Evolutionary conservation across 768 basidiomycete species (phyloP), one percentile per base, ranked within the genome.

Genomic region (Strobilomyces echinocephalus): DNA sequence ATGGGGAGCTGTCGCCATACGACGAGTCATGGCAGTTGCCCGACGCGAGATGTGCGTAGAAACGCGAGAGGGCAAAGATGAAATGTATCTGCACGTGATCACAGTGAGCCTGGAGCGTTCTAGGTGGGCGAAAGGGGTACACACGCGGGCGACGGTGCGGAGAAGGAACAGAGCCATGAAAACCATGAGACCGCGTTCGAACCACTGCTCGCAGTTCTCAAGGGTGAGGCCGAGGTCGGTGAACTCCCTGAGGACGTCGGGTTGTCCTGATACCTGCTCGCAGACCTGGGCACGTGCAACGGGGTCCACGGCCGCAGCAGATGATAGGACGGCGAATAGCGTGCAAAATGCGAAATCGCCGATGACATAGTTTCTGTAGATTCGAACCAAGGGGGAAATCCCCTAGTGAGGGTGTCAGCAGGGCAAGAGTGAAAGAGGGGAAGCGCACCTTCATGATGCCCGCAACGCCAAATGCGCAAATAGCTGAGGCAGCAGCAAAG

Each of bases 191-290:
- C 80, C 85, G 38, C 82, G 76, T 64, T 85, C 87, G 44, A 89
- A 77, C 85, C 85, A 88, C 53, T 79, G 76, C 63, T 91, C 89
- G 65, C 90, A 91, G 58, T 89, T 88, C 69, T 91, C 88, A 40
- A 87, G 69, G 60, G 78, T 87, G 61, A 91, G 74, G 0, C 88
- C 88, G 63, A 86, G 77, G 63, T 87, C 85, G 46, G 79, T 75
- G 70, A 88, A 69, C 59, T 81, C 82, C 9, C 82, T 81, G 70
- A 90, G 77, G 39, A 91, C 72, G 64, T 90, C 88, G 16, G 88
- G 84, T 50, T 89, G 85, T 46, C 82, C 77, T 5, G 86, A 85
- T 26, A 90, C 72, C 61, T 87, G 84, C 60, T 90, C 88, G 71
- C 89, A 91, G 2, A 88, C 69, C 16, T 75, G 76, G 1, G 83